Percentiles rank a stretch among this genome's conserved stretches.
Evolutionary conservation across 768 basidiomycete species (phyloP).

Genomic region (Cubamyces lactineus): DNA sequence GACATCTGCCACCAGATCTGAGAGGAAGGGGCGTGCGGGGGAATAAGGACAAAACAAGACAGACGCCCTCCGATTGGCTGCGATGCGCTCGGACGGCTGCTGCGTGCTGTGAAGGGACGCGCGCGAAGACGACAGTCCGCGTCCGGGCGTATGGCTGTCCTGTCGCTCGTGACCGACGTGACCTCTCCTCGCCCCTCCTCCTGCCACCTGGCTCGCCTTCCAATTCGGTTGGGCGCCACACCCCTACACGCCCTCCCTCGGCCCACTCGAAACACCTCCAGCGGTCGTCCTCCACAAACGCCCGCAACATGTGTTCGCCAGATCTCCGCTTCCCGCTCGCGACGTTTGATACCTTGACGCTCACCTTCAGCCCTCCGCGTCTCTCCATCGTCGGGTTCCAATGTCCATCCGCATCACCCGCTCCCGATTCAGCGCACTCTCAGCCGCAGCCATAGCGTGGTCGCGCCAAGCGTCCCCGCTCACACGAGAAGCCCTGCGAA

Average conservation of each 20-base stretch:
- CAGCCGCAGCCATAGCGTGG: too few species aligned
- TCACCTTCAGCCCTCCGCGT: not conserved
- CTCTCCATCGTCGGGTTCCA: not conserved
- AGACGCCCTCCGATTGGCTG: not conserved
- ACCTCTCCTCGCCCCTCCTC: not conserved
- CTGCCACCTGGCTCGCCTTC: not conserved
- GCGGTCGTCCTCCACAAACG: not conserved
- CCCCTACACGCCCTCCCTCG: not conserved
- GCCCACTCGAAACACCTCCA: constrained; percentile 15
- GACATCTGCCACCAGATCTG: too few species aligned
- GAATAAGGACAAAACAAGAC: constrained; percentile 3
- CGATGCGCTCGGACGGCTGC: not conserved
- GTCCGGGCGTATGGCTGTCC: too few species aligned
- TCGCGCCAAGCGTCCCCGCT: not conserved
- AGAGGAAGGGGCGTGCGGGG: not conserved
- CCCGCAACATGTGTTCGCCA: constrained; percentile 5
- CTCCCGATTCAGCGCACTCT: too few species aligned
- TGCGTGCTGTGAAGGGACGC: constrained; percentile 18
- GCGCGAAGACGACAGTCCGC: too few species aligned
- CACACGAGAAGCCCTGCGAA: not conserved
- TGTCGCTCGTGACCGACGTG: too few species aligned
- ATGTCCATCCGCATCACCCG: constrained; percentile 1
- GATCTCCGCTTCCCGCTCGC: not conserved
- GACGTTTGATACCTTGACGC: not conserved
- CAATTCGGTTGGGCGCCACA: not conserved